These are phyloP conservation scores for Schizosaccharomyces versatilis DNA, from an alignment of 1,139 yeast genomes.

Conservation along the genomic window DNA sequence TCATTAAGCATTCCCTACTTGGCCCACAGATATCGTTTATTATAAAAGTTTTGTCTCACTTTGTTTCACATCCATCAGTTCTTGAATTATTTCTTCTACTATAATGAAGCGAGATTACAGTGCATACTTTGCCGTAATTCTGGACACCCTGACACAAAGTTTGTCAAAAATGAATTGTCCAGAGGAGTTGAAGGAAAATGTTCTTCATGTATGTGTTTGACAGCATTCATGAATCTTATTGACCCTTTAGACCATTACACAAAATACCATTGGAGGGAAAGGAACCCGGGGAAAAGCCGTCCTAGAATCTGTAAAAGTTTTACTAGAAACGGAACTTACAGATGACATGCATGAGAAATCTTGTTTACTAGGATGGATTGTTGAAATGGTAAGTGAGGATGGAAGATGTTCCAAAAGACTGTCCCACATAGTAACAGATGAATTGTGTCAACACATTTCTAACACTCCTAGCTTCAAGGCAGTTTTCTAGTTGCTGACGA, in stretches of 20 bases:
- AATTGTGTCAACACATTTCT: too few species aligned
- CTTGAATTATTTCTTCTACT: too few species aligned
- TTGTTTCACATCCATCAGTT: too few species aligned
- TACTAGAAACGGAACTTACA: background rate
- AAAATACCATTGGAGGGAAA: background rate
- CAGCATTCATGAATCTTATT: background rate
- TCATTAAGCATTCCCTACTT: too few species aligned
- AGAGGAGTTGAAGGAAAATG: background rate
- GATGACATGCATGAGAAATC: background rate
- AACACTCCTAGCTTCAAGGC: background rate
- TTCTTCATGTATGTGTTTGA: background rate
- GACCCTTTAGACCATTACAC: background rate
- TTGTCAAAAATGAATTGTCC: background rate
- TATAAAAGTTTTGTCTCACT: too few species aligned
- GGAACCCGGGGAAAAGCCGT: background rate
- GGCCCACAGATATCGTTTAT: too few species aligned
- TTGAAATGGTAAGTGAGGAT: background rate
- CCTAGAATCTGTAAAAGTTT: background rate
- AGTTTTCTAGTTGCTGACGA: background rate
- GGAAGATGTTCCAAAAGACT: background rate
- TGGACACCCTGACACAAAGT: background rate
- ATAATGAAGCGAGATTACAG: too few species aligned
- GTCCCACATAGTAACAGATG: background rate
- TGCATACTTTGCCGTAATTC: background rate
- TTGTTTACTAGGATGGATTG: background rate